These are phyloP conservation scores for Amanita rimosa DNA, from an alignment of 768 basidiomycete species.

Conservation along the genomic window DNA sequence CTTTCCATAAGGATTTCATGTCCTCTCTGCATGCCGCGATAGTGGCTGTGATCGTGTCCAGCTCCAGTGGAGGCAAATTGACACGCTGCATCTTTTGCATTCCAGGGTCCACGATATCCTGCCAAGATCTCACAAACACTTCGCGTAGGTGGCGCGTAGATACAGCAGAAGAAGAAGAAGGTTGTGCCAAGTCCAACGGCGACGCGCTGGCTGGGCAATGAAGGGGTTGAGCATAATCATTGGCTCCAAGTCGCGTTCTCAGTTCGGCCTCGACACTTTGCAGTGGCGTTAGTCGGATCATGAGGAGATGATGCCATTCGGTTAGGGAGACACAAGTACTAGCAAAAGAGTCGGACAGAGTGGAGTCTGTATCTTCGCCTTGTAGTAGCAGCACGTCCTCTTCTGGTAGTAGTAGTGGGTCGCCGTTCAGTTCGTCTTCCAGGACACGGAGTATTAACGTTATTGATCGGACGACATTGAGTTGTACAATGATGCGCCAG, in stretches of 20 bases:
- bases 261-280: slow-evolving; percentile 51
- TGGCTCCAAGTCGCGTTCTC: slow-evolving; percentile 45
- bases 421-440: slow-evolving; percentile 38
- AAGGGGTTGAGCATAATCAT: slow-evolving; percentile 23
- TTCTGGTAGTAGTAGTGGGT: slow-evolving; percentile 6
- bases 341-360: no score
- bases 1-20: slow-evolving; percentile 53
- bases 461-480: slow-evolving; percentile 68
- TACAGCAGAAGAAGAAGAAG: not conserved
- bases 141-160: slow-evolving; percentile 23
- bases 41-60: slow-evolving; percentile 35
- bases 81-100: not conserved
- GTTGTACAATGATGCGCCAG: slow-evolving; percentile 70
- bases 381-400: not conserved
- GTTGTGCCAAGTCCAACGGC: slow-evolving; percentile 18
- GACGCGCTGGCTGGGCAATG: slow-evolving; percentile 26
- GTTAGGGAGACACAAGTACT: slow-evolving; percentile 29
- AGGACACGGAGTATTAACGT: slow-evolving; percentile 54
- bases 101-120: slow-evolving; percentile 28
- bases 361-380: not conserved
- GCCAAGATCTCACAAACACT: slow-evolving; percentile 45
- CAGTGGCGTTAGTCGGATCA: slow-evolving; percentile 53
- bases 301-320: slow-evolving; percentile 40
- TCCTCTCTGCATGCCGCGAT: slow-evolving; percentile 54
- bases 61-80: slow-evolving; percentile 4